Conservation (phyloP, 2,329 filamentous ascomycete species). For the Drechslera avenae region DNA sequence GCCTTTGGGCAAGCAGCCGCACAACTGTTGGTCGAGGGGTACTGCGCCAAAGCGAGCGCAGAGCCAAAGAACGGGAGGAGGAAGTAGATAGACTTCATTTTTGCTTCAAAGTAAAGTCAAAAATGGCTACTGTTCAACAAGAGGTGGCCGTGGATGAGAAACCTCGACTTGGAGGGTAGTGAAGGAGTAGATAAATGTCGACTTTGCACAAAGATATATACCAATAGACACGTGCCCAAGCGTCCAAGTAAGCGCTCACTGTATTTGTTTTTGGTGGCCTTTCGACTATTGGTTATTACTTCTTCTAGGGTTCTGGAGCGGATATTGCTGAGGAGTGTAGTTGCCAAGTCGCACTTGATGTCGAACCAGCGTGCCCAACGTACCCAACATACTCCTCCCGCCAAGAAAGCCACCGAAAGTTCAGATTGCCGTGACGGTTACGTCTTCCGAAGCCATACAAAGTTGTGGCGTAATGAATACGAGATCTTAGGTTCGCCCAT, state of each 20-base stretch:
- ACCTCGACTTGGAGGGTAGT: background rate
- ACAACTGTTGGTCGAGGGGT: background rate
- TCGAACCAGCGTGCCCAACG: background rate
- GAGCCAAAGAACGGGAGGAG: conserved; percentile 5
- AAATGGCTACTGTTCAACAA: background rate
- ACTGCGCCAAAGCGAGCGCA: background rate
- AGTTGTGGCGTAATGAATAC: conserved; percentile 2
- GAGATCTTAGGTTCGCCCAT: background rate
- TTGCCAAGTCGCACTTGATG: background rate
- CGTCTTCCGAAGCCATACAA: background rate
- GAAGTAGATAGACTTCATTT: conserved; percentile 4
- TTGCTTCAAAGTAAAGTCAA: background rate
- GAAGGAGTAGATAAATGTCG: background rate
- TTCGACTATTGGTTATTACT: too few relatives aligned
- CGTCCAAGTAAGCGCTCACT: too few relatives aligned
- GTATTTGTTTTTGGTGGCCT: too few relatives aligned
- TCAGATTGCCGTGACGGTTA: background rate
- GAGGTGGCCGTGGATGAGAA: background rate
- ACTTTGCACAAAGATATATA: background rate
- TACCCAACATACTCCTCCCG: conserved; percentile 1
- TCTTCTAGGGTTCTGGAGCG: too few relatives aligned
- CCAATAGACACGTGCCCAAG: background rate
- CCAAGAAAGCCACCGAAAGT: conserved; percentile 6
- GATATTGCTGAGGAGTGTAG: too few relatives aligned
- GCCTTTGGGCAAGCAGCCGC: conserved; percentile 1